Percentiles rank a stretch among this genome's conserved stretches.
These are phyloP conservation scores for Fusarium sp. DNA, from an alignment of 2,329 filamentous ascomycete genomes.

Conservation along the genomic window DNA sequence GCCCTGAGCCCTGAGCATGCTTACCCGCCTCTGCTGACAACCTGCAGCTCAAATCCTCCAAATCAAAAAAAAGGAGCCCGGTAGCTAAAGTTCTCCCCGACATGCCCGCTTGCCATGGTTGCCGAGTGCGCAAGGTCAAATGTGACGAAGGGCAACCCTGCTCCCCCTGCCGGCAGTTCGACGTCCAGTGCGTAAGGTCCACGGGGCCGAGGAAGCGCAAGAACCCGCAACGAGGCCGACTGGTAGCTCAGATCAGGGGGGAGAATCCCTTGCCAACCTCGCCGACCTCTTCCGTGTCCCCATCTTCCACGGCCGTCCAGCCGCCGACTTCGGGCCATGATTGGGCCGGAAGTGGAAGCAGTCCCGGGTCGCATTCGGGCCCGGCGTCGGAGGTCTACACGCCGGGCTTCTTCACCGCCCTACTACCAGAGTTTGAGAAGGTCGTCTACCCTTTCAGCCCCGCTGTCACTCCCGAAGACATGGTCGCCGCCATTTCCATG, in stretches of 20 bases:
- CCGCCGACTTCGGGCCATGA: slow-evolving; percentile 22
- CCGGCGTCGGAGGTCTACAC: slow-evolving; percentile 28
- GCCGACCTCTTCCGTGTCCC: slow-evolving; percentile 22
- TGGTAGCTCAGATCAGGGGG: slow-evolving; percentile 35
- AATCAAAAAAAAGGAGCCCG: not conserved
- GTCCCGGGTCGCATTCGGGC: slow-evolving; percentile 25
- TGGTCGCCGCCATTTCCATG: slow-evolving; percentile 26
- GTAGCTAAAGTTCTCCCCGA: not conserved
- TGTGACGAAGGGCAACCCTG: slow-evolving; percentile 40
- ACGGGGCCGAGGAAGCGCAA: slow-evolving; percentile 33
- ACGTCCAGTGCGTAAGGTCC: slow-evolving; percentile 34
- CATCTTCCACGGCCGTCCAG: slow-evolving; percentile 26
- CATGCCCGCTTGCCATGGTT: slow-evolving; percentile 39
- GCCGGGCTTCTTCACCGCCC: slow-evolving; percentile 26
- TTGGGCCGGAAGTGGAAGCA: slow-evolving; percentile 23
- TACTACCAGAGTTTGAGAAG: slow-evolving; percentile 34
- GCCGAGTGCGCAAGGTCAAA: slow-evolving; percentile 41
- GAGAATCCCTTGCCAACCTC: slow-evolving; percentile 24
- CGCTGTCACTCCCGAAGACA: slow-evolving; percentile 31
- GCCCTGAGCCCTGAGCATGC: slow-evolving; percentile 1
- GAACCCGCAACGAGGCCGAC: slow-evolving; percentile 33
- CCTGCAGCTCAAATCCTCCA: not conserved
- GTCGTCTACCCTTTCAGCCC: slow-evolving; percentile 37
- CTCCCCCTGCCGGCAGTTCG: slow-evolving; percentile 33
- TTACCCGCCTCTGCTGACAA: slow-evolving; percentile 8